A percentile compares a stretch with the other conserved stretches of the same genome.
phyloP scores from a whole-genome alignment of 352 stramenopile species.

The Globisporangium polare region DNA sequence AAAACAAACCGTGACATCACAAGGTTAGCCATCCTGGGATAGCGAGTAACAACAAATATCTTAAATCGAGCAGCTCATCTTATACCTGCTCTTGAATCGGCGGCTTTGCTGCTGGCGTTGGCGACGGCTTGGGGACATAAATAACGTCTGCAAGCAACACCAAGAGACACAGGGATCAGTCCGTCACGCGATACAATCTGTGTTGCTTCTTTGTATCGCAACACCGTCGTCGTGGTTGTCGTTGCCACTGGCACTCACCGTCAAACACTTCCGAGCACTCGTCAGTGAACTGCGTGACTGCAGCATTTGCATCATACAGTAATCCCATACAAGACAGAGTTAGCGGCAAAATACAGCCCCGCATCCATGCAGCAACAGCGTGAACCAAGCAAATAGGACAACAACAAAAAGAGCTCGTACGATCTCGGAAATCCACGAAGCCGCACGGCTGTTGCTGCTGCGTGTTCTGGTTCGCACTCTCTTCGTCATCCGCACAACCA shows the following conservation, averaged over 20 bases:
- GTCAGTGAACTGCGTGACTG: constrained; percentile 13
- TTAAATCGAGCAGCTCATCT: not conserved
- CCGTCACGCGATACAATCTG: not conserved
- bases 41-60: no score
- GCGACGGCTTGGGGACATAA: constrained; percentile 1
- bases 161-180: not conserved
- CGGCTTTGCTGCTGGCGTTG: not conserved
- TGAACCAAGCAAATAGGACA: no score
- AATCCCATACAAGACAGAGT: not conserved
- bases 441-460: constrained; percentile 13
- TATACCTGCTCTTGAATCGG: constrained; percentile 8
- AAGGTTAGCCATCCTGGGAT: not conserved
- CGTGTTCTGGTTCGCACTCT: not conserved
- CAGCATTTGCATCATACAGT: not conserved
- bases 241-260: not conserved
- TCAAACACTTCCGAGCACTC: constrained; percentile 18
- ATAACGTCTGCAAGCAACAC: constrained; percentile 5
- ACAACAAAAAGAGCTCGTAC: constrained; percentile 4
- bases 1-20: not conserved
- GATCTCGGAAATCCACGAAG: constrained; percentile 19
- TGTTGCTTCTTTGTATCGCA: not conserved
- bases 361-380: not conserved
- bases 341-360: not conserved
- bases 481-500: not conserved
- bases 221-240: not conserved